Base-by-base conservation (phyloP, 805 yeast species). In the Ogataea dorogensis region DNA sequence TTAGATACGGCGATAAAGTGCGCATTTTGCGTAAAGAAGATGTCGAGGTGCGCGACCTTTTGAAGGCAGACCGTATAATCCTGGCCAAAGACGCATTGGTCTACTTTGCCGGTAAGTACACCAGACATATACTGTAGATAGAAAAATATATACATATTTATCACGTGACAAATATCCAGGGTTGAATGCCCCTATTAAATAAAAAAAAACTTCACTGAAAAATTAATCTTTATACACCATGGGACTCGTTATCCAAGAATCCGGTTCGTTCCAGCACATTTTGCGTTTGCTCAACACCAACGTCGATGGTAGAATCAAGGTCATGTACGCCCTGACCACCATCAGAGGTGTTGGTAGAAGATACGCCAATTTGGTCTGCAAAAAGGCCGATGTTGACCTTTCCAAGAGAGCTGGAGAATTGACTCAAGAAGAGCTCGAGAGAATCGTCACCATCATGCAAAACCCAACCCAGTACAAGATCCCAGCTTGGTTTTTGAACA, bases 271-370 rank as follows among this genome's bases (percentile, higher is more conserved):
- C 95, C 98, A 94, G 80, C 99, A 93, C 94, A 93, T 93, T 79
- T 86, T 93, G 79, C 98, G 97, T 91, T 86, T 93, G 80, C 87
- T 93, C 77, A 93, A 94, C 88, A 93, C 99, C 78, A 93, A 93
- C 89, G 97, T 93, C 72, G 99, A 93, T 76, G 99, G 99, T 85
- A 89, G 95, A 88, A 91, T 91, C 82, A 93, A 93, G 84, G 82
- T 93, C 75, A 94, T 93, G 93, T 94, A 89, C 86, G 99, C 99
- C 72, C 80, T 93, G 78, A 89, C 98, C 81, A 85, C 89, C 77
- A 94, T 93, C 72, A 86, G 96, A 80, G 99, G 99, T 89, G 98
- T 93, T 66, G 98, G 98, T 80, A 94, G 98, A 77, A 93, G 99
- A 80, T 94, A 91, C 86, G 80, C 98, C 75, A 93, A 94, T 89